These are phyloP conservation scores for Daldinia bambusicola DNA, from an alignment of 495 filamentous ascomycete species.

Conservation along the genomic window DNA sequence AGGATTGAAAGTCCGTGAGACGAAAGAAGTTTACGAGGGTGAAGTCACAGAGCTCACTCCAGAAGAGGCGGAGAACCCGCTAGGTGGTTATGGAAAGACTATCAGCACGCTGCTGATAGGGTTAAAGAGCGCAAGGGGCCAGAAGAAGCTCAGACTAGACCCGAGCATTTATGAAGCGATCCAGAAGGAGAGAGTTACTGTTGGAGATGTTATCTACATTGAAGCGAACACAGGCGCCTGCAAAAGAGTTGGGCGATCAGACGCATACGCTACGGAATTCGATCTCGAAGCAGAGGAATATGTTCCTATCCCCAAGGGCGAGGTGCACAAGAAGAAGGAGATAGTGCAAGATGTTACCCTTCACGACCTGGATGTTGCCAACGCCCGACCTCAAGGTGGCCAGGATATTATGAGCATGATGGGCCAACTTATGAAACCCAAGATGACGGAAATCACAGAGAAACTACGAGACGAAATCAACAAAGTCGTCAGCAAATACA, in stretches of 20 bases:
- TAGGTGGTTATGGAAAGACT: constrained; percentile 93
- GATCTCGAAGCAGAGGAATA: constrained; percentile 99
- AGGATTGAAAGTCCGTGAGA: constrained; percentile 94
- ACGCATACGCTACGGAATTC: constrained; percentile 97
- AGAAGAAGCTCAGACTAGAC: constrained; percentile 95
- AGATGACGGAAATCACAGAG: constrained; percentile 98
- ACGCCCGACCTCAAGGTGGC: constrained; percentile 91
- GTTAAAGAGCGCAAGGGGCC: constrained; percentile 89
- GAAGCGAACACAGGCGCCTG: constrained; percentile 98
- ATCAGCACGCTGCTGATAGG: constrained; percentile 91
- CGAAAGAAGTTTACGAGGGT: constrained; percentile 97
- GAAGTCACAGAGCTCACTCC: constrained; percentile 96
- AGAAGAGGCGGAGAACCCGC: constrained; percentile 97
- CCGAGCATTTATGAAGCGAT: constrained; percentile 99
- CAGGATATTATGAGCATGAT: constrained; percentile 99
- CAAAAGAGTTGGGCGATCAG: constrained; percentile 93
- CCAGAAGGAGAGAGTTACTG: constrained; percentile 94
- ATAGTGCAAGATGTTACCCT: constrained; percentile 99
- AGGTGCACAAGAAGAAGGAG: constrained; percentile 99
- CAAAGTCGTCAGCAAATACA: constrained; percentile 98
- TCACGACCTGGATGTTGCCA: constrained; percentile 96
- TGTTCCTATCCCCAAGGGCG: constrained; percentile 96
- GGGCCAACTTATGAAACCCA: constrained; percentile 98
- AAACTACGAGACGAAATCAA: constrained; percentile 96
- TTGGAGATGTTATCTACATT: constrained; percentile 98